Percentiles rank a stretch among this genome's conserved stretches.
These are phyloP conservation scores for Phyllosticta citrichinensis DNA, from an alignment of 2,329 filamentous ascomycete genomes.

Conservation along the genomic window DNA sequence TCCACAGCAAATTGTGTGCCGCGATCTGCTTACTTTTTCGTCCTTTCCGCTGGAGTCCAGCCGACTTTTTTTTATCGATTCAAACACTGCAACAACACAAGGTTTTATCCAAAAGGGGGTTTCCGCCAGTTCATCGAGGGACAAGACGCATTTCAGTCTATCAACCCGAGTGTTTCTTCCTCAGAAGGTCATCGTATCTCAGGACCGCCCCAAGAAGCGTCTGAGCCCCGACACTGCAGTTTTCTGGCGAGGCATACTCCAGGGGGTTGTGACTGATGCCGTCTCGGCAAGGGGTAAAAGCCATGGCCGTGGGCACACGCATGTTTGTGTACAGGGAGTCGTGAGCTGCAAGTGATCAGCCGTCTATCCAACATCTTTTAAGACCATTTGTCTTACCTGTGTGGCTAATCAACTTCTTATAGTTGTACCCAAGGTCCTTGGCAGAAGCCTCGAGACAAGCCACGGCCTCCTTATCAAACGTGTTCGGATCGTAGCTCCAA, in stretches of 20 bases:
- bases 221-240: slow-evolving; percentile 47
- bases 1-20: neutral
- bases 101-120: neutral
- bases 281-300: slow-evolving; percentile 54
- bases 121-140: neutral
- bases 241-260: slow-evolving; percentile 51
- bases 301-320: slow-evolving; percentile 54
- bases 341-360: slow-evolving; percentile 21
- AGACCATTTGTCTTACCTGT: neutral
- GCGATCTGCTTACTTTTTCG: neutral
- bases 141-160: neutral
- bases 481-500: neutral
- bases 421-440: neutral
- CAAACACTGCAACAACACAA: neutral
- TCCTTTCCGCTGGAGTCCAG: neutral
- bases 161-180: neutral
- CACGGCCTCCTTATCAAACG: neutral
- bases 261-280: slow-evolving; percentile 55
- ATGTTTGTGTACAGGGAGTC: slow-evolving; percentile 51
- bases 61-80: neutral
- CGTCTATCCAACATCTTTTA: neutral
- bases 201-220: slow-evolving; percentile 13
- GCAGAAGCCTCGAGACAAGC: neutral
- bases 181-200: slow-evolving; percentile 15
- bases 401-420: neutral